A percentile compares a stretch with the other conserved stretches of the same genome.
These are phyloP conservation scores for Cicer bijugum DNA, from an alignment of 306 rosid species.

Conservation along the genomic window DNA sequence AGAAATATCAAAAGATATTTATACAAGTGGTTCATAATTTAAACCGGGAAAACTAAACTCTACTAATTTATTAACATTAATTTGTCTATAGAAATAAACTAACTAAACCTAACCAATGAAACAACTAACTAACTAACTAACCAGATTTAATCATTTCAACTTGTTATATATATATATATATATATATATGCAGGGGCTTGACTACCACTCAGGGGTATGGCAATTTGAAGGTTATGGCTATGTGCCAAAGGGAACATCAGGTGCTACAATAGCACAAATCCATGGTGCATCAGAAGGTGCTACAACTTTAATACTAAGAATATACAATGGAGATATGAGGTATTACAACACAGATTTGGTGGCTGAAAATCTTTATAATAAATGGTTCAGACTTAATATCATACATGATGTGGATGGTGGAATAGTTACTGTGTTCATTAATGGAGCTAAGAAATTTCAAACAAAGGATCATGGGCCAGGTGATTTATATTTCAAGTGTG, in stretches of 20 bases:
- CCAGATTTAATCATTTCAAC: not conserved
- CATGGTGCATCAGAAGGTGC: constrained; percentile 50
- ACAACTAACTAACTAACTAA: too few species aligned
- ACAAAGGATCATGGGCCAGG: constrained; percentile 45
- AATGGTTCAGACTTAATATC: constrained; percentile 53
- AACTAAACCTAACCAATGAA: too few species aligned
- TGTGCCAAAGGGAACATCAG: constrained; percentile 58
- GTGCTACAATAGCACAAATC: constrained; percentile 55
- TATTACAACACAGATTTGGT: constrained; percentile 43
- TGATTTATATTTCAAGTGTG: constrained; percentile 52
- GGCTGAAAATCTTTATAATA: constrained; percentile 52
- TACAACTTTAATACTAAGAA: constrained; percentile 48
- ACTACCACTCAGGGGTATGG: constrained; percentile 56
- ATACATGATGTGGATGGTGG: constrained; percentile 53
- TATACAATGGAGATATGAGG: constrained; percentile 52
- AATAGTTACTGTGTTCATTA: constrained; percentile 42
- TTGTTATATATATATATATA: not conserved
- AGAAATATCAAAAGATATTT: too few species aligned
- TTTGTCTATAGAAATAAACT: too few species aligned
- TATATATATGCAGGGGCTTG: constrained; percentile 44
- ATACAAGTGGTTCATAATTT: too few species aligned
- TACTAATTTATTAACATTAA: too few species aligned
- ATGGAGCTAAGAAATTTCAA: constrained; percentile 41
- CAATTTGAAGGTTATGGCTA: constrained; percentile 62
- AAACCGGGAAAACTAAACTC: too few species aligned